Percentiles rank a stretch among this genome's conserved stretches.
Evolutionary conservation across 2,329 filamentous ascomycete species (phyloP).

Genomic region (Pseudogymnoascus sp.): DNA sequence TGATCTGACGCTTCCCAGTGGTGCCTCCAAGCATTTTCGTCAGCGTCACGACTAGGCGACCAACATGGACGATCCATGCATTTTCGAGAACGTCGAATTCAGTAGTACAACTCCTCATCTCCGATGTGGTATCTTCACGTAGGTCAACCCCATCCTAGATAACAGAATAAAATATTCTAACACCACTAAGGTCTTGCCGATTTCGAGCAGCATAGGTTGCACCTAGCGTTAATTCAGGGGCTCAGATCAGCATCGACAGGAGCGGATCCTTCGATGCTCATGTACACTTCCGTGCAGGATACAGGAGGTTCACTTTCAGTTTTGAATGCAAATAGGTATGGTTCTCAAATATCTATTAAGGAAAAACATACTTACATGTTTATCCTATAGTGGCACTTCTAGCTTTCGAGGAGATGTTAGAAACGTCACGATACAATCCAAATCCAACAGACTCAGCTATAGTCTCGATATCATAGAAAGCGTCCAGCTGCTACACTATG

Average conservation of each 20-base stretch:
- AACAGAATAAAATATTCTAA: not conserved
- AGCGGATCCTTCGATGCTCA: constrained; percentile 10
- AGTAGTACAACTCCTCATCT: not conserved
- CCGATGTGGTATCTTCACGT: not conserved
- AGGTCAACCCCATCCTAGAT: not conserved
- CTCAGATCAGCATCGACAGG: constrained; percentile 9
- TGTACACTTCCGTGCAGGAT: constrained; percentile 9
- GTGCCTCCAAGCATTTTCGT: constrained; percentile 7
- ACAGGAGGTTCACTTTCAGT: not conserved
- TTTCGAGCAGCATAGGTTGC: not conserved
- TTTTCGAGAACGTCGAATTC: constrained; percentile 6
- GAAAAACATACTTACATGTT: not conserved
- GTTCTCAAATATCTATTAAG: not conserved
- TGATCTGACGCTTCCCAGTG: not conserved
- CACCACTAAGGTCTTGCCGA: not conserved
- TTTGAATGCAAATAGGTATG: not conserved
- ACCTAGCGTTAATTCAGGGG: constrained; percentile 10
- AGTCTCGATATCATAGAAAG: not conserved
- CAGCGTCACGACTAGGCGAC: not conserved
- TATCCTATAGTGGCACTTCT: not conserved
- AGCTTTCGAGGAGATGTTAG: not conserved
- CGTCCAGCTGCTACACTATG: constrained; percentile 2
- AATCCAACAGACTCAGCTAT: not conserved
- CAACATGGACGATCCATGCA: constrained; percentile 8
- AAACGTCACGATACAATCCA: not conserved